phyloP scores from a whole-genome alignment of 768 basidiomycete genomes.

The Tricholoma matsutake region DNA sequence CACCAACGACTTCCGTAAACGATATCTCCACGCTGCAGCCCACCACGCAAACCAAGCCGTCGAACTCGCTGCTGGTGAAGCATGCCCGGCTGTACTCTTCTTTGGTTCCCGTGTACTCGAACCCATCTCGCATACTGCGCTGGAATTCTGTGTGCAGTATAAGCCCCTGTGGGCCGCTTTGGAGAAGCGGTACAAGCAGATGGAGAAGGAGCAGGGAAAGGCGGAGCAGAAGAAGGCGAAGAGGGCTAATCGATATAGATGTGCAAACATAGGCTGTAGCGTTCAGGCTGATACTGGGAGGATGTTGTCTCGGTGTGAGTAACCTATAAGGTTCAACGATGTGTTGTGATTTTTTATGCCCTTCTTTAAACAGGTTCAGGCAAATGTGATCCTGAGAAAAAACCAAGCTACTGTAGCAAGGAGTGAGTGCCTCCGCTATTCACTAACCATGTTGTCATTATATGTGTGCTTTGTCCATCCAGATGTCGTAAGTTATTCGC shows the following conservation, averaged over 20 bases:
- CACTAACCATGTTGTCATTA: neutral
- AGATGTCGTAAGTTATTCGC: conserved; percentile 6
- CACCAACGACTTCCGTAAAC: neutral
- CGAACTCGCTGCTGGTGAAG: conserved; percentile 7
- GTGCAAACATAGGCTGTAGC: conserved; percentile 24
- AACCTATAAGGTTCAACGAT: neutral
- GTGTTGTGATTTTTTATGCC: neutral
- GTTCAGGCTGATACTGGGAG: conserved; percentile 26
- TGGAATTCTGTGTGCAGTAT: conserved; percentile 18
- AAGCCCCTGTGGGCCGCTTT: conserved; percentile 19
- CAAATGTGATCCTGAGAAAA: conserved; percentile 29
- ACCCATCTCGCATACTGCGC: conserved; percentile 3
- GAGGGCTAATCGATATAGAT: conserved; percentile 25
- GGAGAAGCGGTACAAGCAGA: conserved; percentile 17
- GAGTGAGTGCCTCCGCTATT: conserved; percentile 15
- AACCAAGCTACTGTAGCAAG: conserved; percentile 31
- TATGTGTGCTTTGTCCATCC: neutral
- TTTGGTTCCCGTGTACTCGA: conserved; percentile 19
- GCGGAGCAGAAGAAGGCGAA: conserved; percentile 24
- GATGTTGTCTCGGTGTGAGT: conserved; percentile 23
- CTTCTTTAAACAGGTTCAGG: conserved; percentile 19
- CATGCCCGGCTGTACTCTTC: conserved; percentile 17
- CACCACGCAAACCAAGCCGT: conserved; percentile 19
- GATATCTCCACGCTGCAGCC: conserved; percentile 17
- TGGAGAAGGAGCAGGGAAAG: conserved; percentile 13